Evolutionary conservation across 352 stramenopile genomes (phyloP), one percentile per base, ranked within the genome.

Genomic region (Elongisporangium undulatum): DNA sequence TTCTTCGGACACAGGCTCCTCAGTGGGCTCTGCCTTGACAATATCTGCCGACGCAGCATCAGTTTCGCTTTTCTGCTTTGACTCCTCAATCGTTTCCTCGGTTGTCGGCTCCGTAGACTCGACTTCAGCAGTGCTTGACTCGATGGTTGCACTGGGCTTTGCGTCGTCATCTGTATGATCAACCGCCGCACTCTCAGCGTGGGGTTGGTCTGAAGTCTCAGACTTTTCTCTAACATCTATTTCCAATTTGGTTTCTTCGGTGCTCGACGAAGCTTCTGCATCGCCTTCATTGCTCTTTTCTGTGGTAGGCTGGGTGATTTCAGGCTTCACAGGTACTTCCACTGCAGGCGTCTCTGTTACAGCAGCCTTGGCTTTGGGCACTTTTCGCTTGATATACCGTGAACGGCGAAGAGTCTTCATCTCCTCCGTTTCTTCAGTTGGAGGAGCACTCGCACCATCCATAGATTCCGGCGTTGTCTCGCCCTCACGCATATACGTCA

Each of bases 401-500:
- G 63, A 63, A 45, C 61, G 21, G 2, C 53, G 29, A 5, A 69
- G 39, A 13, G 62, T 69, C 54, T 62, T 69, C 16, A 29, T 49
- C 26, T 51, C 53, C 12, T 55, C 26, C 1, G 12, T 26, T 16
- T 59, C 56, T n/a, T 45, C 34, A 5, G 13, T 17, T 16, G 34
- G 4, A 45, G 34, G 4, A 16, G 13, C 34, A 17, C 13, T 45
- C 12, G 10, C 12, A 4, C 34, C 34, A 45, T 45, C 34, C 34
- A 17, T 64, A 0, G 59, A 10, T 9, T 2, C 49, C 51, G 49
- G 9, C 26, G 56, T 48, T 17, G 26, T 34, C 34, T 45, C 34
- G 2, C 34, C 34, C 34, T 87, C 71, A 16, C 60, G 64, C 57
- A 77, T 64, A 41, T 80, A 72, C 24, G 63, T 70, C 2, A 62